Percentiles rank a stretch among this genome's conserved stretches.
These are phyloP conservation scores for Rubia peregrina DNA, from an alignment of 305 asterid species.

Conservation along the genomic window DNA sequence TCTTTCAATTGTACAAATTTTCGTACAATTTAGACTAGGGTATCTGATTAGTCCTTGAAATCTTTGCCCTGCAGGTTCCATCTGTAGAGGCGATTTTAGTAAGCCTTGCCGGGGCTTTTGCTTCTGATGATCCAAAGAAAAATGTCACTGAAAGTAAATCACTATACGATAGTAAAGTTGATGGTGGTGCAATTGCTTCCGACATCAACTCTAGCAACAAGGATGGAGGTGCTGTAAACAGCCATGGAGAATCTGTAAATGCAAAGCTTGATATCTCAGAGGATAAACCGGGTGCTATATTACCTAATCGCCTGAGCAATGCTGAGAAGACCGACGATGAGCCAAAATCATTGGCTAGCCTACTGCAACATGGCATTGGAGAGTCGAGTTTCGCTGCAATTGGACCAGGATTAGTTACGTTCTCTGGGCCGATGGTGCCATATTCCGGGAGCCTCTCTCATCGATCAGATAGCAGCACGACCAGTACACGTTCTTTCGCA, in stretches of 20 bases:
- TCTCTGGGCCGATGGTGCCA: conserved; percentile 55
- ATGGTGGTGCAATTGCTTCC: not conserved
- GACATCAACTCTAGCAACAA: too few relatives aligned
- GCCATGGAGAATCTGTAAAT: conserved; percentile 18
- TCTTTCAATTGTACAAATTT: not conserved
- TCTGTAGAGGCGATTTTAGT: conserved; percentile 24
- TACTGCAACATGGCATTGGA: conserved; percentile 38
- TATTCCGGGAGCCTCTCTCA: conserved; percentile 72
- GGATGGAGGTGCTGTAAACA: conserved; percentile 17
- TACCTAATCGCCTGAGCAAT: conserved; percentile 22
- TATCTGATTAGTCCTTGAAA: conserved; percentile 11
- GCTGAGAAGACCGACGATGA: conserved; percentile 21
- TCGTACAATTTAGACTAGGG: conserved; percentile 10
- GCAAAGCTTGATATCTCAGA: conserved; percentile 15
- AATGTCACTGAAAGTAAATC: conserved; percentile 23
- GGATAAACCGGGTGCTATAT: conserved; percentile 19
- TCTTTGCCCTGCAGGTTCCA: conserved; percentile 31
- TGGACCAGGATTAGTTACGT: conserved; percentile 45
- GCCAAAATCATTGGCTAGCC: conserved; percentile 15
- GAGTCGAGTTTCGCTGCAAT: conserved; percentile 76
- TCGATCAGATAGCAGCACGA: conserved; percentile 86
- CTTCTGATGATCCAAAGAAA: conserved; percentile 25
- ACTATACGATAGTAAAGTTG: conserved; percentile 32
- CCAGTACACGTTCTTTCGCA: conserved; percentile 83
- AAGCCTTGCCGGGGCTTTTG: conserved; percentile 23